These are phyloP conservation scores for Ophiocordyceps polyrhachis-furcata DNA, from an alignment of 2,329 filamentous ascomycete genomes.

Conservation along the genomic window DNA sequence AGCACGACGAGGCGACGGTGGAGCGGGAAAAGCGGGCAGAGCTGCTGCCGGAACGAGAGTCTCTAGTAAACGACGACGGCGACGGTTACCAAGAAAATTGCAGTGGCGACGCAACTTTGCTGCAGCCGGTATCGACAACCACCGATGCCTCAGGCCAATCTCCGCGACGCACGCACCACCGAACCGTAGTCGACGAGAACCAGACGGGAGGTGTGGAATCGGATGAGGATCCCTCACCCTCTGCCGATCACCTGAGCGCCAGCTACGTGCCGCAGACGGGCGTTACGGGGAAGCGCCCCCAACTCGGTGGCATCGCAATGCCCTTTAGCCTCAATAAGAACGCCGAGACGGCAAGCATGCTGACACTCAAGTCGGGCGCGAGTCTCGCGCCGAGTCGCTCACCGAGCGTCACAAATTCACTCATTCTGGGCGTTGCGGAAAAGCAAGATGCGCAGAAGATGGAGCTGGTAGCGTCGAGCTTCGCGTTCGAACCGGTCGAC, in stretches of 20 bases:
- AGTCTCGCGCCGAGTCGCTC: slow-evolving; percentile 9
- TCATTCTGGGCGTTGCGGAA: background rate
- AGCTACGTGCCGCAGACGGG: slow-evolving; percentile 27
- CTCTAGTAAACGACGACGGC: slow-evolving; percentile 21
- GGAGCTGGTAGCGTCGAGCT: slow-evolving; percentile 11
- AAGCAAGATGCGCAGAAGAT: slow-evolving; percentile 1
- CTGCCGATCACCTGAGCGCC: slow-evolving; percentile 23
- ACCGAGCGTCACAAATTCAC: slow-evolving; percentile 10
- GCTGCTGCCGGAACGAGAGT: slow-evolving; percentile 12
- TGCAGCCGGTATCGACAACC: slow-evolving; percentile 12
- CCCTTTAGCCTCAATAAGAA: slow-evolving; percentile 52
- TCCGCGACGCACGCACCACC: slow-evolving; percentile 18
- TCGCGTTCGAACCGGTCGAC: slow-evolving; percentile 33
- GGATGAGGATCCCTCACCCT: slow-evolving; percentile 23
- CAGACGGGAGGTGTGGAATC: slow-evolving; percentile 19
- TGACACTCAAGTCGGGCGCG: slow-evolving; percentile 36
- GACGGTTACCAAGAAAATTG: slow-evolving; percentile 25
- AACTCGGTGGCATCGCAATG: slow-evolving; percentile 49
- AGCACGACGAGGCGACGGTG: slow-evolving; percentile 65
- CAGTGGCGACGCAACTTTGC: slow-evolving; percentile 20
- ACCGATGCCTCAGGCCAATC: slow-evolving; percentile 13
- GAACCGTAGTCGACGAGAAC: slow-evolving; percentile 31
- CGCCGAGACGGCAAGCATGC: slow-evolving; percentile 49
- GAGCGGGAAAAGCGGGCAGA: slow-evolving; percentile 35
- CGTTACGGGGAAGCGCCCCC: slow-evolving; percentile 42